phyloP scores from a whole-genome alignment of 352 stramenopile genomes.

The Plasmopara halstedii region DNA sequence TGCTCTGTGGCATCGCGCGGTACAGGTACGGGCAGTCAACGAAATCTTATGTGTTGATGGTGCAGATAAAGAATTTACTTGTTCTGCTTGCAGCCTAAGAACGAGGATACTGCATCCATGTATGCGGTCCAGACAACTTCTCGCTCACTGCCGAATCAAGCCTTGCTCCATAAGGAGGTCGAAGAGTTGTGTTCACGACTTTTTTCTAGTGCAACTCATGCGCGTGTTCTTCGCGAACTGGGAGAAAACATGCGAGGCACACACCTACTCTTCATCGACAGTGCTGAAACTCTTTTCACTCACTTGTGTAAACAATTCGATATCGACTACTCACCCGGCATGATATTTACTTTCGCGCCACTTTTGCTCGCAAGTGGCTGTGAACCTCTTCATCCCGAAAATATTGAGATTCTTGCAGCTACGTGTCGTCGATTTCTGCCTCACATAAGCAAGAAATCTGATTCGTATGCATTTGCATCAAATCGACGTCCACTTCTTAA shows the following conservation, averaged over 20 bases:
- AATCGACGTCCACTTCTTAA: slow-evolving; percentile 49
- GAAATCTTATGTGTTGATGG: neutral
- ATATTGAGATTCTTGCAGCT: slow-evolving; percentile 39
- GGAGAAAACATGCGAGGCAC: slow-evolving; percentile 39
- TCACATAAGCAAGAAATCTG: slow-evolving; percentile 32
- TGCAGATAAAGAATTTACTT: neutral
- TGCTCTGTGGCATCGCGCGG: slow-evolving; percentile 45
- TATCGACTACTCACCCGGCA: slow-evolving; percentile 42
- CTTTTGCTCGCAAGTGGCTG: slow-evolving; percentile 49
- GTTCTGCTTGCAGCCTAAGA: slow-evolving; percentile 5
- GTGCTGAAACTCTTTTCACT: slow-evolving; percentile 59
- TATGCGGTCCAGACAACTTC: slow-evolving; percentile 63
- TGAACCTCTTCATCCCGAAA: slow-evolving; percentile 58
- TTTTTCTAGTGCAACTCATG: slow-evolving; percentile 53
- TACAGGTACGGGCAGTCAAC: slow-evolving; percentile 20
- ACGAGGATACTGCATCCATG: slow-evolving; percentile 51
- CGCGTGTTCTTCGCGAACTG: slow-evolving; percentile 22
- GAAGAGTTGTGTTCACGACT: slow-evolving; percentile 53
- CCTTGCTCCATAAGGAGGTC: slow-evolving; percentile 55
- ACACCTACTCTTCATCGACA: slow-evolving; percentile 70
- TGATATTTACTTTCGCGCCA: slow-evolving; percentile 49
- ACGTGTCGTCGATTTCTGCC: slow-evolving; percentile 45
- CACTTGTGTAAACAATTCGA: slow-evolving; percentile 55
- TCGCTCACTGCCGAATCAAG: slow-evolving; percentile 43
- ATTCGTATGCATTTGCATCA: slow-evolving; percentile 19